Percentiles rank a stretch among this genome's conserved stretches.
Evolutionary conservation across 176 grass and related monocot species (phyloP).

Genomic region (Canna indica): DNA sequence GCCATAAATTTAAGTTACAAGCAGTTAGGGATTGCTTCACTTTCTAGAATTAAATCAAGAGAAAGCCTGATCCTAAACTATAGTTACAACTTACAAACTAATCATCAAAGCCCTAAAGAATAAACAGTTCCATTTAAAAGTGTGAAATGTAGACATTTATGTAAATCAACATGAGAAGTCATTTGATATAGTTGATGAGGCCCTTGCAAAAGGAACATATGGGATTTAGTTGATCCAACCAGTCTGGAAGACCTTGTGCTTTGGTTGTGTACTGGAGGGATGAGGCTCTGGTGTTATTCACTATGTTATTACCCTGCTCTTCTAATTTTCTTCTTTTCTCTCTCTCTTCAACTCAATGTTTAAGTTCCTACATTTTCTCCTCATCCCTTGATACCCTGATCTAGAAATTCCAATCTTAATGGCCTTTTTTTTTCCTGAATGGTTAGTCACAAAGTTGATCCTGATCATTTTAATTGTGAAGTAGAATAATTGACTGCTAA

Average conservation of each 20-base stretch:
- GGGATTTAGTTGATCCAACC: not conserved
- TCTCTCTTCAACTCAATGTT: too few relatives aligned
- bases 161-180: not conserved
- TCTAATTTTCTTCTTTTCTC: not conserved
- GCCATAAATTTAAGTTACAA: not conserved
- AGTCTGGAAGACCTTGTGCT: not conserved
- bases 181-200: not conserved
- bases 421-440: not conserved
- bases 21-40: not conserved
- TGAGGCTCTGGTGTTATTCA: not conserved
- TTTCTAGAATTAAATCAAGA: not conserved
- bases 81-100: not conserved
- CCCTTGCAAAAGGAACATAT: not conserved
- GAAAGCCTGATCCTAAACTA: not conserved
- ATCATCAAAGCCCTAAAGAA: not conserved
- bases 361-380: not conserved
- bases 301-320: not conserved
- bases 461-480: not conserved
- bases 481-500: not conserved
- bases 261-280: not conserved
- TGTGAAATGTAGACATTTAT: not conserved
- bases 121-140: not conserved
- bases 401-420: not conserved
- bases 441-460: not conserved
- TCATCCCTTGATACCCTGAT: not conserved